Evolutionary conservation across 306 rosid species (phyloP).

Genomic region (Citrullus amarus): DNA sequence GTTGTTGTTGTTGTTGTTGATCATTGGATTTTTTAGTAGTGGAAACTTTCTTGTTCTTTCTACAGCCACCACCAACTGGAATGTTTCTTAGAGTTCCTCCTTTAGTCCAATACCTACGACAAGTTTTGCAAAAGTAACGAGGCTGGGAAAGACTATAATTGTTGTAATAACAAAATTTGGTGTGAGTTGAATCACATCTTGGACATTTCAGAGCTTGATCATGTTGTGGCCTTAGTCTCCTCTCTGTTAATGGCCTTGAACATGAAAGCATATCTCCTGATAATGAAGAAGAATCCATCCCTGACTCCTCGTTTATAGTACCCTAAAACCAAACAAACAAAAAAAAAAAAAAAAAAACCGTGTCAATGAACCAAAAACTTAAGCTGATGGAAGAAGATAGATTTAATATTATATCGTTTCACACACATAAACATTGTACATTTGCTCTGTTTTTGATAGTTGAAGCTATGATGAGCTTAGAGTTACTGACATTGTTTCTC

Average conservation of each 20-base stretch:
- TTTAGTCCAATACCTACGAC: constrained; percentile 94
- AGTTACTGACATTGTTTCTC: not conserved
- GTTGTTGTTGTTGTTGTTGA: not conserved
- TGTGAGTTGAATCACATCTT: constrained; percentile 86
- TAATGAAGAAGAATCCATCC: constrained; percentile 71
- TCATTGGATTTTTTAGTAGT: constrained; percentile 53
- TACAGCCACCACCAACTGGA: constrained; percentile 91
- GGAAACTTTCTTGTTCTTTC: constrained; percentile 79
- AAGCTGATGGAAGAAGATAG: no score
- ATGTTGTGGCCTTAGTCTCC: constrained; percentile 64
- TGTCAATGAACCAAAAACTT: no score
- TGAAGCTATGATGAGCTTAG: not conserved
- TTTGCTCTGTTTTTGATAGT: not conserved
- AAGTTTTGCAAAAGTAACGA: constrained; percentile 91
- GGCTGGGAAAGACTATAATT: constrained; percentile 97
- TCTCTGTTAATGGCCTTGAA: constrained; percentile 63
- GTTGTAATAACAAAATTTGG: constrained; percentile 98
- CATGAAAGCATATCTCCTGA: constrained; percentile 63
- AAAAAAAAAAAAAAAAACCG: not conserved
- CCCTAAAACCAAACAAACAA: constrained; percentile 27
- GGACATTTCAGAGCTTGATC: constrained; percentile 88
- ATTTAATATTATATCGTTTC: no score
- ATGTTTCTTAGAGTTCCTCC: constrained; percentile 95
- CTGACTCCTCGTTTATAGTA: constrained; percentile 55
- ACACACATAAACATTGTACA: not conserved